Evolutionary conservation across 73 alveolate genomes (phyloP), one percentile per base, ranked within the genome.

Genomic region (Tetrahymena thermophila): DNA sequence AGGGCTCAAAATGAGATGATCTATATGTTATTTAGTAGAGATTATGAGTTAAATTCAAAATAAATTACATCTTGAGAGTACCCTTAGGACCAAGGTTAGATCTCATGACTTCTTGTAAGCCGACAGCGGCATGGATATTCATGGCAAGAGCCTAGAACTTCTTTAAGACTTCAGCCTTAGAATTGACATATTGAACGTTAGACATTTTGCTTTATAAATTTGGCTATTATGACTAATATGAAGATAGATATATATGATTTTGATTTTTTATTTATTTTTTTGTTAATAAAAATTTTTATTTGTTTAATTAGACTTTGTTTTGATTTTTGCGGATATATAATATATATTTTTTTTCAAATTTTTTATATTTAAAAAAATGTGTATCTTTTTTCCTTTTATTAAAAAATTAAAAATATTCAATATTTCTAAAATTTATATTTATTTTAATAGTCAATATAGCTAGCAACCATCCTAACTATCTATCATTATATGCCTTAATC

Each of bases 71-170:
- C 96, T 98, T 98, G 89, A 98, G 97, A 42, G 99, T 98, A 40
- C 99, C 99, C 96, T 96, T 98, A 94, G 99, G 99, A 34, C 99
- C 99, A 31, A 98, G 96, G 98, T 98, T 98, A n/a, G 99, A 85
- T 95, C 97, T 98, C 85, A 98, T 98, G 37, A 98, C 99, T 96
- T 97, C 99, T 96, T 97, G 98, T 85, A 98, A 98, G 38, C 99
- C 99, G 71, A 97, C 95, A 55, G 99, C 99, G 14, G 99, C 99
- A 71, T 98, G 96, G 94, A 98, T 95, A 96, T 98, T 98, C 98
- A 98, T 98, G 56, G 98, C 99, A 28, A 98, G 98, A 83, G 99
- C 99, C 89, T 98, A 96, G 42, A 97, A 97, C 96, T 98, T 97
- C 84, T 97, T 96, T 95, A 99, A 96, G 94, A 97, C 96, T 93